These are phyloP conservation scores for Acrodontium crateriforme DNA, from an alignment of 2,329 filamentous ascomycete genomes.

Conservation along the genomic window DNA sequence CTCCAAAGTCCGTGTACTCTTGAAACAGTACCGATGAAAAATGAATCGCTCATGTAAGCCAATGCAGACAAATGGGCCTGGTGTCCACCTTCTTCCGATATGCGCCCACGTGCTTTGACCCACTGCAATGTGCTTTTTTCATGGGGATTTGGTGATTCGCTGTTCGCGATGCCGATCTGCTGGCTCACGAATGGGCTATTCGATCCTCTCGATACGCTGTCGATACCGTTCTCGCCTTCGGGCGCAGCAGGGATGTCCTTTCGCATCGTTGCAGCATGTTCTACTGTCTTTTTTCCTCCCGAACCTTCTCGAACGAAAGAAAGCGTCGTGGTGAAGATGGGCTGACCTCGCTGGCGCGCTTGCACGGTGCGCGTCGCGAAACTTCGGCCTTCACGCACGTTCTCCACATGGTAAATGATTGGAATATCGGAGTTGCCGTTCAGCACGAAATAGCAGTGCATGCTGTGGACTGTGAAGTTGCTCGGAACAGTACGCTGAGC, in stretches of 20 bases:
- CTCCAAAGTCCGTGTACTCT: constrained; percentile 71
- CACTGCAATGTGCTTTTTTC: constrained; percentile 54
- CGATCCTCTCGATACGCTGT: constrained; percentile 20
- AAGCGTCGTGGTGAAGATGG: constrained; percentile 92
- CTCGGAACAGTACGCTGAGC: constrained; percentile 74
- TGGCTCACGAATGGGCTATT: constrained; percentile 45
- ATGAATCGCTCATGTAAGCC: constrained; percentile 85
- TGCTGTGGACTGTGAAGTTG: constrained; percentile 77
- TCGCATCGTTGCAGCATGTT: constrained; percentile 48
- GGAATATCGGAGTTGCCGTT: constrained; percentile 75
- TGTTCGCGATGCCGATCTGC: constrained; percentile 42
- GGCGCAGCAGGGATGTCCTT: constrained; percentile 30
- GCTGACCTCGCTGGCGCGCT: constrained; percentile 71
- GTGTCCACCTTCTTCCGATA: constrained; percentile 59
- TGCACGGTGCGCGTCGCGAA: constrained; percentile 94
- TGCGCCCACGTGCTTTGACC: constrained; percentile 60
- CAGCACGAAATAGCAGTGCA: constrained; percentile 98
- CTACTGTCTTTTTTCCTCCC: constrained; percentile 42
- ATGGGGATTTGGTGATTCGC: constrained; percentile 40
- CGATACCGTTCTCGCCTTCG: constrained; percentile 22
- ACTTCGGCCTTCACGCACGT: constrained; percentile 76
- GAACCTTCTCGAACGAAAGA: constrained; percentile 63
- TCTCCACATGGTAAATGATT: constrained; percentile 88
- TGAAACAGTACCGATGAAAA: constrained; percentile 81
- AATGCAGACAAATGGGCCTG: constrained; percentile 75